Evolutionary conservation across 192 early-diverging fungal genomes (phyloP).

Genomic region (Umbelopsis sp.): DNA sequence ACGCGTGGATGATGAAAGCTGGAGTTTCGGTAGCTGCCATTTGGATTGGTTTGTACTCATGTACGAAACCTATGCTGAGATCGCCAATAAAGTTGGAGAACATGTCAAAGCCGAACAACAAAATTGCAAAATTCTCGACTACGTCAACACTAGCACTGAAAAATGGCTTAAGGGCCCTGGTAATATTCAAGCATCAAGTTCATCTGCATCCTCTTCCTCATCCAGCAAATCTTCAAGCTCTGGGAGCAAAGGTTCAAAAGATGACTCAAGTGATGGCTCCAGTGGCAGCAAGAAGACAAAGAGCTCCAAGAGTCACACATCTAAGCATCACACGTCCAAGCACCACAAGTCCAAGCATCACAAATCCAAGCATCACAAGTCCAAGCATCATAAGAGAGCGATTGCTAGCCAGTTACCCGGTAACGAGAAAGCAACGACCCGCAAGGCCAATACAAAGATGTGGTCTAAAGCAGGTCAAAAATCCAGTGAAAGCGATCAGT

Average conservation of each 20-base stretch:
- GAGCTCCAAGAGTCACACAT: neutral
- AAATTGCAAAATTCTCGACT: constrained; percentile 10
- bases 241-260: neutral
- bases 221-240: neutral
- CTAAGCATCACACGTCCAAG: neutral
- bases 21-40: constrained; percentile 29
- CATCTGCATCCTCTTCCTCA: too few relatives aligned
- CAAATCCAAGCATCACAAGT: neutral
- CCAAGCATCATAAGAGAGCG: neutral
- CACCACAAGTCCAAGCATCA: neutral
- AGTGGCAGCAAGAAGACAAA: neutral
- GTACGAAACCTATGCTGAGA: constrained; percentile 9
- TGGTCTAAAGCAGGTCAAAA: too few relatives aligned
- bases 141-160: neutral
- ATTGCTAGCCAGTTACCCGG: too few relatives aligned
- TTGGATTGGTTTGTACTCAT: constrained; percentile 35
- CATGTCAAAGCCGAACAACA: constrained; percentile 3
- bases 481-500: too few relatives aligned
- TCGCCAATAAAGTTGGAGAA: constrained; percentile 17
- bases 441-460: too few relatives aligned
- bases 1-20: constrained; percentile 34
- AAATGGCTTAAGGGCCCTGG: constrained; percentile 1
- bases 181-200: neutral
- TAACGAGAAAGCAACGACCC: too few relatives aligned
- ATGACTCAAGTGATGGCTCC: neutral